Evolutionary conservation across 2,329 filamentous ascomycete species (phyloP), one percentile per base, ranked within the genome.

Genomic region (Fusarium succisae): DNA sequence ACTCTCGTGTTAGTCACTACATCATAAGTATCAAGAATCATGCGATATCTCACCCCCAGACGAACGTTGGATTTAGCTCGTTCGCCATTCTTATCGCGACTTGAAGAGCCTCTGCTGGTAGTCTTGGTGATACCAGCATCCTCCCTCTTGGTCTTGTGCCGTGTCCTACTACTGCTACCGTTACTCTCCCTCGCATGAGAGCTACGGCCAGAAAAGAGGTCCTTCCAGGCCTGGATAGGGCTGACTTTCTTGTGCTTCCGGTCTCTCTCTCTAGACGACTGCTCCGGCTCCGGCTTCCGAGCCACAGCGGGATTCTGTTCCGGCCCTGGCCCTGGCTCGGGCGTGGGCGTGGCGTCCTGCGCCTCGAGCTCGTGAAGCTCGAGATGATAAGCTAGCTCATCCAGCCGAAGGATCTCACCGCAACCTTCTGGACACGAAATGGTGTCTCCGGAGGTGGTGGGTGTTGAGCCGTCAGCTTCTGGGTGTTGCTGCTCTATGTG

Each of bases 391-490:
- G 67, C 67, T 50, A 79, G 48, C 35, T 79, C 77, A n/a, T 77
- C 76, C 12, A 57, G 57, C n/a, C 60, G 37, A 39, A 79, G 50
- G n/a, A 85, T 79, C 79, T 93, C 91, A 38, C 88, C 88, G 77
- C 91, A 93, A 28, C 85, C 87, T 32, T 76, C 68, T 4, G 76
- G 76, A 51, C 77, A 79, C 35, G 63, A 28, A 8, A 75, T 59
- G 2, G 69, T 35, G 6, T 73, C 69, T 13, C 72, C 59, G n/a
- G 51, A 35, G 32, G 56, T 45, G 17, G 55, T 59, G 32, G 73
- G 73, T 39, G 71, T 58, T 15, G 73, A 60, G 11, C 70, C 62
- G 44, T 65, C 68, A 51, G 66, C 68, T 28, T 78, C 76, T 44
- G 77, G 74, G 55, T 81, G 78, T 30, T 72, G 74, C 41, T 69